Conservation (phyloP, 1,284 basidiomycete genomes). For the Moesziomyces antarcticus region DNA sequence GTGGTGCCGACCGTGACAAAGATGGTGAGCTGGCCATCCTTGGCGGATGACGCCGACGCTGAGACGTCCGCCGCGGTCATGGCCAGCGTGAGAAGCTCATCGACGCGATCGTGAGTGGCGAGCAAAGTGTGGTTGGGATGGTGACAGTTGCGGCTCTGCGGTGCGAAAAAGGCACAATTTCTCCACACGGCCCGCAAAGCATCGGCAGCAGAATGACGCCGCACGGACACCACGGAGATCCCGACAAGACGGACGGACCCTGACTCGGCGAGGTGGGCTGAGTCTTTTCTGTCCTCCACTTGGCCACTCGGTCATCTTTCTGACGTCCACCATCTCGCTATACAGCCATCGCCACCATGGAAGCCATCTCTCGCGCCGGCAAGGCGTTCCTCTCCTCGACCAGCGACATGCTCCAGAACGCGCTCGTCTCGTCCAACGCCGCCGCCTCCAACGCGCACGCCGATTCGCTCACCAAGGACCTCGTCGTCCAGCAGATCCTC, state of each 20-base stretch:
- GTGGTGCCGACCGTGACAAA: constrained; percentile 62
- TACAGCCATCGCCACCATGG: constrained; percentile 17
- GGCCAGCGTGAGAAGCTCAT: not conserved
- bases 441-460: constrained; percentile 27
- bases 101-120: not conserved
- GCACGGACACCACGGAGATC: too few species aligned
- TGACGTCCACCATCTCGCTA: not conserved
- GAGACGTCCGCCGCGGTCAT: constrained; percentile 8
- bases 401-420: constrained; percentile 42
- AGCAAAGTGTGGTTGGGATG: not conserved
- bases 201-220: too few species aligned
- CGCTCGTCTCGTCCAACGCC: constrained; percentile 30
- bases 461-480: constrained; percentile 41
- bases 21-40: constrained; percentile 13
- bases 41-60: not conserved
- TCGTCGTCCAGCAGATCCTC: constrained; percentile 39
- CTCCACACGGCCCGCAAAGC: not conserved
- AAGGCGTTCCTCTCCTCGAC: constrained; percentile 31
- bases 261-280: not conserved
- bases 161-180: not conserved
- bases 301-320: not conserved
- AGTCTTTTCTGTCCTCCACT: constrained; percentile 2
- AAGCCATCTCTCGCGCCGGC: constrained; percentile 30
- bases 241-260: too few species aligned
- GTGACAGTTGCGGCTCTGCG: too few species aligned